Conservation (phyloP, 768 basidiomycete genomes). For the Boletus sensibilis region DNA sequence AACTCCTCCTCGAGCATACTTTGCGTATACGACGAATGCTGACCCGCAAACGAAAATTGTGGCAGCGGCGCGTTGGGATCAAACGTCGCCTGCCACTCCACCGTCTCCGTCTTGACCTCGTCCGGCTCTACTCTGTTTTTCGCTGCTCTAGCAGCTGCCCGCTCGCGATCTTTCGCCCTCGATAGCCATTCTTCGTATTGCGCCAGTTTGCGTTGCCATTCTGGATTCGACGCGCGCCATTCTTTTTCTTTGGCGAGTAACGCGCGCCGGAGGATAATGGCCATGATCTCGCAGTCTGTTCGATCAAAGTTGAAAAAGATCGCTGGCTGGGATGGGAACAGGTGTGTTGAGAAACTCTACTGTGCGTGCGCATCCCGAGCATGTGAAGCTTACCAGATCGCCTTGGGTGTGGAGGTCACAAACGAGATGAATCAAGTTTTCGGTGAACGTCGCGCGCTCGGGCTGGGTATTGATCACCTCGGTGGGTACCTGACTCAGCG, state of each 20-base stretch:
- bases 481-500: slow-evolving; percentile 25
- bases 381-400: slow-evolving; percentile 46
- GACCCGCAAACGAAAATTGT: slow-evolving; percentile 60
- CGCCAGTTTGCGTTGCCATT: slow-evolving; percentile 50
- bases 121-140: slow-evolving; percentile 38
- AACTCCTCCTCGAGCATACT: slow-evolving; percentile 52
- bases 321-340: slow-evolving; percentile 46
- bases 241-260: slow-evolving; percentile 45
- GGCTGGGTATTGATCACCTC: slow-evolving; percentile 36
- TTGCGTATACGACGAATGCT: slow-evolving; percentile 41
- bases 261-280: slow-evolving; percentile 31
- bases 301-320: slow-evolving; percentile 70
- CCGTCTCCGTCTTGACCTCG: slow-evolving; percentile 21
- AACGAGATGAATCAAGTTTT: slow-evolving; percentile 51
- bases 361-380: neutral
- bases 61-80: slow-evolving; percentile 55
- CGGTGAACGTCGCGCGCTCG: slow-evolving; percentile 28
- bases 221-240: slow-evolving; percentile 47
- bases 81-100: slow-evolving; percentile 53
- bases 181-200: slow-evolving; percentile 52
- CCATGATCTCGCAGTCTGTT: slow-evolving; percentile 55
- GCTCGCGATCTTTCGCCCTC: slow-evolving; percentile 48
- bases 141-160: slow-evolving; percentile 39
- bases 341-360: neutral
- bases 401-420: slow-evolving; percentile 55